Conservation (phyloP, 257 asterid genomes). For the Penstemon eatonii region DNA sequence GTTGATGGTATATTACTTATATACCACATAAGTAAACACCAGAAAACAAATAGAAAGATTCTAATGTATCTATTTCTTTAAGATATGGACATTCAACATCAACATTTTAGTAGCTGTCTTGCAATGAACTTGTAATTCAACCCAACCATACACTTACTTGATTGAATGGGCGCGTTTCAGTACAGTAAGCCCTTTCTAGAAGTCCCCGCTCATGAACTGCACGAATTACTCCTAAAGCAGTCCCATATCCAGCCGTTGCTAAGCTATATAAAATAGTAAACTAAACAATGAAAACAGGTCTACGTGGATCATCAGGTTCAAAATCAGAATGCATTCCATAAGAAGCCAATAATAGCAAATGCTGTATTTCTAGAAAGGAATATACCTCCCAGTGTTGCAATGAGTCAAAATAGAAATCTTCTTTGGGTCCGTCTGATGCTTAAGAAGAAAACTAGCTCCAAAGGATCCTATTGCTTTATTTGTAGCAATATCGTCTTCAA, state of each 20-base stretch:
- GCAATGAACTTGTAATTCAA: conserved; percentile 10
- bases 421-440: conserved; percentile 40
- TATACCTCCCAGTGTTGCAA: conserved; percentile 92
- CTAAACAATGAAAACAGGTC: conserved; percentile 27
- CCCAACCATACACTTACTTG: conserved; percentile 51
- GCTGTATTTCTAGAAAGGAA: no score
- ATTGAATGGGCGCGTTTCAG: conserved; percentile 97
- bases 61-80: no score
- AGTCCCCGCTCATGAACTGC: conserved; percentile 70
- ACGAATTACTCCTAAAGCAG: conserved; percentile 96
- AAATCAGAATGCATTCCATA: conserved; percentile 25
- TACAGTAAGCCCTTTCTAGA: conserved; percentile 86
- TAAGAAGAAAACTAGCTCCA: conserved; percentile 69
- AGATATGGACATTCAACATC: background rate
- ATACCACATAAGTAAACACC: no score
- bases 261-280: conserved; percentile 47
- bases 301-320: conserved; percentile 17
- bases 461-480: conserved; percentile 82
- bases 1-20: no score
- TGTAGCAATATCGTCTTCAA: conserved; percentile 83
- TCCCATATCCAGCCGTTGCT: conserved; percentile 99
- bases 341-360: conserved; percentile 4
- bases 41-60: no score
- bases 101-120: background rate
- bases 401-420: conserved; percentile 82